These are phyloP conservation scores for Schwanniomyces yamadae DNA, from an alignment of 805 yeast genomes.

Conservation along the genomic window DNA sequence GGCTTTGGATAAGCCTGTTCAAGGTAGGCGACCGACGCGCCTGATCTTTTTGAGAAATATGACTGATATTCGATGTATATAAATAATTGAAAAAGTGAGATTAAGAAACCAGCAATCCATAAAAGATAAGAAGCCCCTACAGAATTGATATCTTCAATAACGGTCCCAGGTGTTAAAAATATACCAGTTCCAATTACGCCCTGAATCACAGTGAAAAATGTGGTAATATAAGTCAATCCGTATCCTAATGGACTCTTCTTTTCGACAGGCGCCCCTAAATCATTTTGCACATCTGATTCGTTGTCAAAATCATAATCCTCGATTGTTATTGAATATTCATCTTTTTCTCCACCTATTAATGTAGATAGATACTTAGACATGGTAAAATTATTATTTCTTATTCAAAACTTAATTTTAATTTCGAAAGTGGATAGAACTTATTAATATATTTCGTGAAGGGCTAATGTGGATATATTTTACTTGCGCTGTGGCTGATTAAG, in stretches of 20 bases:
- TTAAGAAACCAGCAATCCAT: constrained; percentile 41
- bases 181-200: constrained; percentile 78
- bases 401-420: too few species aligned
- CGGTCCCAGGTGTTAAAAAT: constrained; percentile 59
- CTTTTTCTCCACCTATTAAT: too few species aligned
- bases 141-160: constrained; percentile 38
- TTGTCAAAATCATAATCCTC: too few species aligned
- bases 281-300: constrained; percentile 14
- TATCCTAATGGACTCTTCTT: constrained; percentile 36
- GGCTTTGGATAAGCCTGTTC: constrained; percentile 40
- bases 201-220: constrained; percentile 61
- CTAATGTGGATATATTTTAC: too few species aligned
- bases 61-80: constrained; percentile 43
- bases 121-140: constrained; percentile 43
- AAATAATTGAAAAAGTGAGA: constrained; percentile 34
- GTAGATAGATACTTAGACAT: too few species aligned
- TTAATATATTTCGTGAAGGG: too few species aligned
- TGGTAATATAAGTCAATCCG: constrained; percentile 50
- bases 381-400: too few species aligned
- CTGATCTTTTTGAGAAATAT: constrained; percentile 35
- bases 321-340: too few species aligned
- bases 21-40: constrained; percentile 39
- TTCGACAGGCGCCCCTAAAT: constrained; percentile 43
- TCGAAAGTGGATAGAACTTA: too few species aligned
- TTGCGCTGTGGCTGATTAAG: too few species aligned